phyloP scores from a whole-genome alignment of 768 basidiomycete genomes.

The Hemileccinum rubropunctum region DNA sequence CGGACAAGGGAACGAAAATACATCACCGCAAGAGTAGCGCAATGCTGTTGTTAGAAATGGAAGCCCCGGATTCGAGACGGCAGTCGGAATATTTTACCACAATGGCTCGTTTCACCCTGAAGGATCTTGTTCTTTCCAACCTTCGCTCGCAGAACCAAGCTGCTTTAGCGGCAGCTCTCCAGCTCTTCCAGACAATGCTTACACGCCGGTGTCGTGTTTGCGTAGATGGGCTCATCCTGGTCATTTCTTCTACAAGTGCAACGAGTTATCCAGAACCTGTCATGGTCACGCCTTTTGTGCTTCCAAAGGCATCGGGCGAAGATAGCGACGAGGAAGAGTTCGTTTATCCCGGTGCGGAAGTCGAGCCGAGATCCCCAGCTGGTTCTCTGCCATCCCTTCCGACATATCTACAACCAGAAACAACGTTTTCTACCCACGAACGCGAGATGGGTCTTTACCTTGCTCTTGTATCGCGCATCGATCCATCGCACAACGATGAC shows the following conservation, averaged over 20 bases:
- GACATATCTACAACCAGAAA: conserved; percentile 60
- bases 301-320: conserved; percentile 27
- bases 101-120: conserved; percentile 85
- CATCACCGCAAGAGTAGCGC: conserved; percentile 80
- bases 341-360: conserved; percentile 37
- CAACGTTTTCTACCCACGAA: conserved; percentile 77
- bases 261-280: conserved; percentile 71
- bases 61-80: conserved; percentile 67
- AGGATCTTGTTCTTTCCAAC: conserved; percentile 83
- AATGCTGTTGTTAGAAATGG: conserved; percentile 86
- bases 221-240: conserved; percentile 65
- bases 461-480: conserved; percentile 71
- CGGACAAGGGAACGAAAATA: conserved; percentile 45
- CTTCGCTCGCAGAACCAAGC: conserved; percentile 63
- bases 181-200: conserved; percentile 76
- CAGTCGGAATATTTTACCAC: conserved; percentile 84
- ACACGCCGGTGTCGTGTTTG: conserved; percentile 62
- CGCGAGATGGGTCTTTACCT: conserved; percentile 83
- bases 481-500: conserved; percentile 65
- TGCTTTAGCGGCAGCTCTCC: conserved; percentile 73
- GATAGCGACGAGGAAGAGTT: conserved; percentile 54
- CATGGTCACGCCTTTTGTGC: conserved; percentile 30
- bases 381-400: conserved; percentile 24
- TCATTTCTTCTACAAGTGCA: conserved; percentile 66
- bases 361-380: conserved; percentile 14